phyloP scores from a whole-genome alignment of 805 yeast genomes.

The Pichia manshurica region DNA sequence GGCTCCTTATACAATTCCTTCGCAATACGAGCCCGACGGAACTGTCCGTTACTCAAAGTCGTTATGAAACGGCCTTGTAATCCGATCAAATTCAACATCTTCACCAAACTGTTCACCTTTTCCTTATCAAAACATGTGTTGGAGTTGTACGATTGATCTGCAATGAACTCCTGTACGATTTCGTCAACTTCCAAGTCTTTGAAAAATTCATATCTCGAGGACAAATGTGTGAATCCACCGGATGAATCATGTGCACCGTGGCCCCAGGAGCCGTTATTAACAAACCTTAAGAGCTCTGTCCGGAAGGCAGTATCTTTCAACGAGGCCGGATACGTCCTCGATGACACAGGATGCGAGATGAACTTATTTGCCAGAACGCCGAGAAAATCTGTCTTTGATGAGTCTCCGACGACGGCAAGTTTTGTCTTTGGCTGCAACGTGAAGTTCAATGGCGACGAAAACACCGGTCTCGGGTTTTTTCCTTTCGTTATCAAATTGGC shows the following conservation, averaged over 20 bases:
- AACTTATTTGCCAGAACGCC: slow-evolving; percentile 51
- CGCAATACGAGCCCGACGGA: slow-evolving; percentile 85
- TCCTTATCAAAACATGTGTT: slow-evolving; percentile 31
- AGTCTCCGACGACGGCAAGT: slow-evolving; percentile 51
- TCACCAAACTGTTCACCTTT: slow-evolving; percentile 39
- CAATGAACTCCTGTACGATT: slow-evolving; percentile 55
- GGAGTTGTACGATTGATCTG: slow-evolving; percentile 47
- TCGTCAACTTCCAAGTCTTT: slow-evolving; percentile 75
- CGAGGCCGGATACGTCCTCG: slow-evolving; percentile 51
- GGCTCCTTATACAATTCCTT: slow-evolving; percentile 64
- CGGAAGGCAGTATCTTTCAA: slow-evolving; percentile 40
- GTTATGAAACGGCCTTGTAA: slow-evolving; percentile 72
- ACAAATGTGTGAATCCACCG: slow-evolving; percentile 60
- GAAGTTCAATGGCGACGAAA: slow-evolving; percentile 38
- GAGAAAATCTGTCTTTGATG: slow-evolving; percentile 50
- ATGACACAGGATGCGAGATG: slow-evolving; percentile 44
- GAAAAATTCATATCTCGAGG: slow-evolving; percentile 84
- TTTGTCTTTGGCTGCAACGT: slow-evolving; percentile 34
- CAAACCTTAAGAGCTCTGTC: slow-evolving; percentile 34
- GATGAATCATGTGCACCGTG: slow-evolving; percentile 32
- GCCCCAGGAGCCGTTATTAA: slow-evolving; percentile 33
- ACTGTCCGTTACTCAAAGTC: slow-evolving; percentile 89
- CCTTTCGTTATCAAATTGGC: not conserved
- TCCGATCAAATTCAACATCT: slow-evolving; percentile 47
- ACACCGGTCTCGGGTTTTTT: slow-evolving; percentile 21